phyloP scores from a whole-genome alignment of 1,284 basidiomycete genomes.

The Tilletia indica region DNA sequence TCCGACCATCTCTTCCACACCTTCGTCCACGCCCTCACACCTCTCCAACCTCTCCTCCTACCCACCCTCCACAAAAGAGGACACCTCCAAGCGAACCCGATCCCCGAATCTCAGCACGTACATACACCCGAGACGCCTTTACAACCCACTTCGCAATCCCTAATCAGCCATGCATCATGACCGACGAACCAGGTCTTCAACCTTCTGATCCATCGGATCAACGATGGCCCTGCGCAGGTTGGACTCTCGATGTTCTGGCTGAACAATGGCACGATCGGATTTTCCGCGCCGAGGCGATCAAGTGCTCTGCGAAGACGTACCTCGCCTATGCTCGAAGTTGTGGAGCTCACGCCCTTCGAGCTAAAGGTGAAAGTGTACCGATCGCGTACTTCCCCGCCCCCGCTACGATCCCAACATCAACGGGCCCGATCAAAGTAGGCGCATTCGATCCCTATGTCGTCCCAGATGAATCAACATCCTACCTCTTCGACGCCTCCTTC shows the following conservation, averaged over 20 bases:
- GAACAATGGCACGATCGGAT: constrained; percentile 34
- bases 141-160: constrained; percentile 28
- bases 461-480: constrained; percentile 51
- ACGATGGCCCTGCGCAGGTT: constrained; percentile 38
- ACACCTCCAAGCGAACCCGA: constrained; percentile 20
- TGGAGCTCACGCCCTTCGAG: constrained; percentile 20
- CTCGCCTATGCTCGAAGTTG: constrained; percentile 38
- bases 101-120: constrained; percentile 33
- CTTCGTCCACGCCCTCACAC: constrained; percentile 39
- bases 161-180: constrained; percentile 40
- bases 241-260: constrained; percentile 38
- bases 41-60: constrained; percentile 28
- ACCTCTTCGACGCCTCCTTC: constrained; percentile 48
- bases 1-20: constrained; percentile 47
- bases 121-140: constrained; percentile 27
- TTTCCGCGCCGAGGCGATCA: constrained; percentile 50
- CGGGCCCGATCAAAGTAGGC: constrained; percentile 18
- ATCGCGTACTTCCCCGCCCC: constrained; percentile 7
- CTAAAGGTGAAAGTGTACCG: background rate
- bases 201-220: constrained; percentile 30
- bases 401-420: background rate
- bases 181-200: constrained; percentile 27
- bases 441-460: constrained; percentile 38
- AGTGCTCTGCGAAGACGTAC: constrained; percentile 33
- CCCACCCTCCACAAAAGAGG: background rate